Conservation (phyloP, 495 filamentous ascomycete species). For the Aspergillus cavernicola region DNA sequence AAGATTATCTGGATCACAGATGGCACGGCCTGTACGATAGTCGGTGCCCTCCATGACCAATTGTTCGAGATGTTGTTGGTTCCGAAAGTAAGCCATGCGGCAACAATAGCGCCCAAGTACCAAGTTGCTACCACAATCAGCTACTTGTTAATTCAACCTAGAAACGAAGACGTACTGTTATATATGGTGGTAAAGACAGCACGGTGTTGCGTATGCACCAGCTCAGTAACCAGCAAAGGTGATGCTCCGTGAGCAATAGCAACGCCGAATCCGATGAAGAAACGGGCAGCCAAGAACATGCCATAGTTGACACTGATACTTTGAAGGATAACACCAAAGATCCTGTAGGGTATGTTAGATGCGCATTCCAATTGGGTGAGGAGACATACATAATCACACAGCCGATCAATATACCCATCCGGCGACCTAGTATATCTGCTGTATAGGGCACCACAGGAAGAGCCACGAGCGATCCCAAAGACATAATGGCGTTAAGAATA, state of each 20-base stretch:
- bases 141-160: constrained; percentile 1
- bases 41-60: constrained; percentile 49
- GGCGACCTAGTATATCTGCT: constrained; percentile 60
- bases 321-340: constrained; percentile 54
- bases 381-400: constrained; percentile 56
- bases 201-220: constrained; percentile 64
- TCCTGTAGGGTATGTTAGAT: constrained; percentile 16
- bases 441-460: constrained; percentile 62
- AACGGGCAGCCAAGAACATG: constrained; percentile 22
- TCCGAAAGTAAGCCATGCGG: constrained; percentile 30
- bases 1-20: constrained; percentile 44
- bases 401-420: constrained; percentile 57
- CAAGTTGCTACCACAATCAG: constrained; percentile 20
- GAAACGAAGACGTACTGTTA: constrained; percentile 52
- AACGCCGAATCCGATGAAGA: constrained; percentile 55
- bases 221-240: constrained; percentile 61
- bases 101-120: constrained; percentile 42
- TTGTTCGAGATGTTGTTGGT: constrained; percentile 36
- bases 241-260: constrained; percentile 61
- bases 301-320: constrained; percentile 45
- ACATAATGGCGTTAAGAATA: constrained; percentile 65
- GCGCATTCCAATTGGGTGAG: neutral
- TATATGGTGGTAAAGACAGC: constrained; percentile 63
- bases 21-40: constrained; percentile 46
- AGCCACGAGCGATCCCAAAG: constrained; percentile 60